These are phyloP conservation scores for Pestalotiopsis sp. DNA, from an alignment of 2,329 filamentous ascomycete species.

Conservation along the genomic window DNA sequence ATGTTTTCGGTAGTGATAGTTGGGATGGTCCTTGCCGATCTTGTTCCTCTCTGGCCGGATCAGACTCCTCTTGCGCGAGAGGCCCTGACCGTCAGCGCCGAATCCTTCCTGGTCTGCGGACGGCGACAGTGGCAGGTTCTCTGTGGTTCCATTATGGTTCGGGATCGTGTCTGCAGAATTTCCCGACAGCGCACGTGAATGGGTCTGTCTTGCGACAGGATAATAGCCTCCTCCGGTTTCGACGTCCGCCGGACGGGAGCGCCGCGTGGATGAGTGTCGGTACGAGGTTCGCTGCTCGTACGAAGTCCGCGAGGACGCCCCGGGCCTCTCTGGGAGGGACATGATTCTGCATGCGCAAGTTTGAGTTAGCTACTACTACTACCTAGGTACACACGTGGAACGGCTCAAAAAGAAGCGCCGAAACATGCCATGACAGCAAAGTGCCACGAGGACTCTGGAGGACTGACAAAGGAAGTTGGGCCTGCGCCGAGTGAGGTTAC, in stretches of 20 bases:
- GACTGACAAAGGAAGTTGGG: background rate
- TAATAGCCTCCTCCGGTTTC: slow-evolving; percentile 60
- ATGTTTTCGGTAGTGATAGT: slow-evolving; percentile 95
- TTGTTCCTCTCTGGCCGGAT: slow-evolving; percentile 85
- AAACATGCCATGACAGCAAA: background rate
- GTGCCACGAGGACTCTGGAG: background rate
- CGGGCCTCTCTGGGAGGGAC: slow-evolving; percentile 66
- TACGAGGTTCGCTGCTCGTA: slow-evolving; percentile 65
- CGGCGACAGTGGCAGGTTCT: slow-evolving; percentile 55
- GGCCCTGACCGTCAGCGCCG: slow-evolving; percentile 31
- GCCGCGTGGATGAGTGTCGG: slow-evolving; percentile 67
- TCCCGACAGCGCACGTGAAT: slow-evolving; percentile 57
- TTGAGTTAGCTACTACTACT: slow-evolving; percentile 12
- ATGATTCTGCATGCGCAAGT: slow-evolving; percentile 43
- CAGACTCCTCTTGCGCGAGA: slow-evolving; percentile 78
- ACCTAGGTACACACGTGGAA: slow-evolving; percentile 4
- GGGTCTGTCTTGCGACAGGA: slow-evolving; percentile 39
- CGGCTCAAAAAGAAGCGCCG: background rate
- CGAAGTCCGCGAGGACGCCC: slow-evolving; percentile 51
- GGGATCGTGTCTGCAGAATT: slow-evolving; percentile 58
- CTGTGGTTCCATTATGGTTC: slow-evolving; percentile 55
- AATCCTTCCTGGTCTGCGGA: slow-evolving; percentile 35
- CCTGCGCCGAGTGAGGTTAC: background rate
- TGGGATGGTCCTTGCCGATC: slow-evolving; percentile 84
- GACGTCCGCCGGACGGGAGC: slow-evolving; percentile 65